Evolutionary conservation across 1,284 basidiomycete species (phyloP), one percentile per base, ranked within the genome.

Genomic region (Crocinoboletus sp.): DNA sequence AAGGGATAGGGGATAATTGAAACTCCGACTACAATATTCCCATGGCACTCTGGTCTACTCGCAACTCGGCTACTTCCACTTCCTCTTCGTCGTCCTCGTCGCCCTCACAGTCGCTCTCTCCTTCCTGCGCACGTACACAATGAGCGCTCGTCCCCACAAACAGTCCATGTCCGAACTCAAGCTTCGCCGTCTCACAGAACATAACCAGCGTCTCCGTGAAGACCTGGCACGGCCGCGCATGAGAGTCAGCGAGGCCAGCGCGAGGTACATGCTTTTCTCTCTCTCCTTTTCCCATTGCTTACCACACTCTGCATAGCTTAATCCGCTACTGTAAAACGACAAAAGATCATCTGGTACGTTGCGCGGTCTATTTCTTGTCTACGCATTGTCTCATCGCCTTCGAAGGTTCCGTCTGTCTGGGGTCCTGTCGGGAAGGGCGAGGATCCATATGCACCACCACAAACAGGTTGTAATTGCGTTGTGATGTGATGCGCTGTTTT

Each of bases 351-450:
- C 71, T 89, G 46, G 84, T 86, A 45, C 55, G 78, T 66, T 19
- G 15, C 20, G 31, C 16, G 9, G 19, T 4, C 20, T 6, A 6
- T 25, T n/a, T 39, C 13, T 17, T 24, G 10, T 28, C 20, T n/a
- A 6, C 9, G 6, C 24, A 4, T 13, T 5, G 20, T 15, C 37
- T 54, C 43, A 52, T 41, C 31, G 0, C 41, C 25, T 44, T 49
- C 32, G 45, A 16, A 89, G 87, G 79, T 91, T 34, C 90, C 92
- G 4, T 89, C 84, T 25, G 84, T 95, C 32, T 96, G 94, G 94
- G 94, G 94, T n/a, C 85, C 89, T 15, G 80, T 93, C 24, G 80
- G 78, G 61, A 94, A 91, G 69, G 77, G 78, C 51, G 89, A 94
- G 63, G 91, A 94, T 63, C 92, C 92, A 38, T 94, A 91, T 64